Evolutionary conservation across 768 basidiomycete genomes (phyloP), one percentile per base, ranked within the genome.

Genomic region (Naematelia encephala): DNA sequence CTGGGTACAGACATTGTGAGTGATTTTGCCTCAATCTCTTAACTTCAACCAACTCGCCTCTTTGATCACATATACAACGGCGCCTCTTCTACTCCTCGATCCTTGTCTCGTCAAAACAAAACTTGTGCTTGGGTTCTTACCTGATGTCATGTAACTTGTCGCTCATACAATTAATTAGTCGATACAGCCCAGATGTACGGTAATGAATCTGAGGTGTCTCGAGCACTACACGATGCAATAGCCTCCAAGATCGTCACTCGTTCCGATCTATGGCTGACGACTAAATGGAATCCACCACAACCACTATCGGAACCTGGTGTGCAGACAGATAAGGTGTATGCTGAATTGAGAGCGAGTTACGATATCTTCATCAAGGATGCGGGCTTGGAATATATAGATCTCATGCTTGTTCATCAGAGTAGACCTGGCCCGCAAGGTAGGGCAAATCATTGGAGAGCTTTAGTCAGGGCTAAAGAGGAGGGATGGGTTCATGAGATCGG

Each of bases 401-500:
- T 71, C 21, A 53, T 68, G 42, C 48, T 71, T 23, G 67, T 79
- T 13, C 78, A 79, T 39, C 70, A 74, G 57, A 72, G 76, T 3
- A 71, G 57, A 0, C 62, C 65, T 2, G 78, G 78, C 0, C 53
- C 52, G 2, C 64, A 72, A 39, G 75, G 73, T 16, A 57, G 79
- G 22, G 62, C 66, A 11, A 56, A 67, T 23, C 54, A 64, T 52
- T 73, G 74, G 74, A 48, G 60, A 23, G 74, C 68, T 5, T 50
- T 72, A 13, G 61, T 54, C 1, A 47, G 63, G 34, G 62, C 63
- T 19, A 64, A 72, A 58, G 63, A 72, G 42, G 70, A 67, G 42
- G 74, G 74, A 8, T 70, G 70, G 64, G 59, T 69, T 11, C 67
- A 65, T 55, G 68, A 73, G 61, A 76, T 76, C 30, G 74, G 74